A percentile compares a stretch with the other conserved stretches of the same genome.
These are phyloP conservation scores for Mallotus repandus DNA, from an alignment of 441 rosid genomes.

Conservation along the genomic window DNA sequence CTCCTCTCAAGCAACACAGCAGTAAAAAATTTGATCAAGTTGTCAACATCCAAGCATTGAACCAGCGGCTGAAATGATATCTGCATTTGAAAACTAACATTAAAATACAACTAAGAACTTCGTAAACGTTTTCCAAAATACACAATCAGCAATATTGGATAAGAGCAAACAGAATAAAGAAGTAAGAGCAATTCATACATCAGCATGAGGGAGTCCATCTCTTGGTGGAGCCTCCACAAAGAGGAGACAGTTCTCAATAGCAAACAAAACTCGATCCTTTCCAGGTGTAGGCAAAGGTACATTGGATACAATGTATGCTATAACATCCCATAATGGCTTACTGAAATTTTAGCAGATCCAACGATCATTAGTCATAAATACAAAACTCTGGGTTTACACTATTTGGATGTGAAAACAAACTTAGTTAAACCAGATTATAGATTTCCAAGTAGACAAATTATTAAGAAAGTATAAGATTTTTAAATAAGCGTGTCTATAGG, in stretches of 20 bases:
- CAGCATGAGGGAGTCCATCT: constrained; percentile 92
- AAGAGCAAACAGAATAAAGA: constrained; percentile 21
- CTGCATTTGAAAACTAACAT: constrained; percentile 49
- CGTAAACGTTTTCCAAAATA: constrained; percentile 6
- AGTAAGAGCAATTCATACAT: constrained; percentile 50
- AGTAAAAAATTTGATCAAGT: constrained; percentile 81
- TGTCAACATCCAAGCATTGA: constrained; percentile 95
- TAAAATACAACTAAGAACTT: background rate
- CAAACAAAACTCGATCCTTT: constrained; percentile 84
- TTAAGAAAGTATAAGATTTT: background rate
- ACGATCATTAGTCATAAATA: constrained; percentile 35
- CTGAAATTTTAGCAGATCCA: constrained; percentile 57
- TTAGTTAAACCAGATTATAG: constrained; percentile 16
- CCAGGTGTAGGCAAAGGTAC: constrained; percentile 97
- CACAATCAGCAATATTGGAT: constrained; percentile 18
- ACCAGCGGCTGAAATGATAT: constrained; percentile 95
- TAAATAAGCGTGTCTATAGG: background rate
- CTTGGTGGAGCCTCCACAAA: constrained; percentile 91
- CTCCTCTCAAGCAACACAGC: constrained; percentile 94
- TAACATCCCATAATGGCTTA: constrained; percentile 93
- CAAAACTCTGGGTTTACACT: constrained; percentile 17
- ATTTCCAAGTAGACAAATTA: background rate
- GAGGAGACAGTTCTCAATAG: constrained; percentile 85
- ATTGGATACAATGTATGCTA: constrained; percentile 66
- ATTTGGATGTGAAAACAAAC: constrained; percentile 15